Base-by-base conservation (phyloP, 345 rosid species). In the Kandelia obovata region DNA sequence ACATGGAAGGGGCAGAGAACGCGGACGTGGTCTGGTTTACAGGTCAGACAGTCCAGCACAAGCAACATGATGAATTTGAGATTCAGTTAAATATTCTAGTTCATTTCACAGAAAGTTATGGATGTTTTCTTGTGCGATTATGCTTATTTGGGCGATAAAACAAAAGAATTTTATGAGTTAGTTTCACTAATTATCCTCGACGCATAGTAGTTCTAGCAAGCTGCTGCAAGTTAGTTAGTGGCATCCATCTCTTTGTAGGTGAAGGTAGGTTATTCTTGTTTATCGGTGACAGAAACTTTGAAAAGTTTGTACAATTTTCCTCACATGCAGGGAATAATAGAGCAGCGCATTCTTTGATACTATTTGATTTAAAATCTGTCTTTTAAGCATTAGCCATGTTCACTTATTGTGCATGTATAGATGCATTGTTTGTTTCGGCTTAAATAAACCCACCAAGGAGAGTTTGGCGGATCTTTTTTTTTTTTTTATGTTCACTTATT, bases 121-220 rank as follows among this genome's bases (percentile, higher is more conserved):
- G 58, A 73, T 78, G 69, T 75, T 74, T 73, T 75, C 75, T 78
- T 72, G 61, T 71, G 53, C 35, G 25, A 30, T 71, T 47, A 51
- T 49, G 20, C 23, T 52, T 56, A 47, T 60, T 62, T 57, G 55
- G 37, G 62, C 46, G 49, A 30, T 16, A 49, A 52, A 52, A 47
- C 49, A 15, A 43, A 49, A 58, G 25, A 47, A 65, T 21, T 56
- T 56, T 21, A 57, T 31, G 13, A 32, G 47, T 58, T 27, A 27
- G 35, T 56, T 67, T 11, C 21, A 63, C 52, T 32, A 39, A 31
- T 55, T 61, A n/a, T 47, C 62, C 67, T 51, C 35, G 37, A 67
- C 64, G 62, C 35, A 8, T 51, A 21, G 1, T 56, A 61, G 68
- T 53, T 37, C 20, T 35, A 55, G 77, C 23, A 66, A 43, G 49